phyloP scores from a whole-genome alignment of 371 early-diverging fungal species.

The Mucor indicus region DNA sequence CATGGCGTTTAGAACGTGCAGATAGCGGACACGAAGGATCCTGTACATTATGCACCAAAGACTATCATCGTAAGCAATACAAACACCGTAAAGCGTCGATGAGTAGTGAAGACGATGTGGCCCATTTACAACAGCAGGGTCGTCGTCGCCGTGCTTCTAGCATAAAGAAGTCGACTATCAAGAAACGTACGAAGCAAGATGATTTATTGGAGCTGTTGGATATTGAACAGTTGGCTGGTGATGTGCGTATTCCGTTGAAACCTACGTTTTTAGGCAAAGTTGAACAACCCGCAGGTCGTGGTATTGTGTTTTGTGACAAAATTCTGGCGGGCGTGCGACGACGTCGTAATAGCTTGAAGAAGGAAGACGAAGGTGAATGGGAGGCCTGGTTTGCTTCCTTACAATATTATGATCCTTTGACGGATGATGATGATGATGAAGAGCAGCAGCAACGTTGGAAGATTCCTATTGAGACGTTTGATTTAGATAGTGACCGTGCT shows the following conservation, averaged over 20 bases:
- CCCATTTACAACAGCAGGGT: not conserved
- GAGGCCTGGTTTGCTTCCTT: slow-evolving; percentile 40
- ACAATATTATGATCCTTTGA: slow-evolving; percentile 29
- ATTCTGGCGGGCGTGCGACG: slow-evolving; percentile 34
- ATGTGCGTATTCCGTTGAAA: slow-evolving; percentile 7
- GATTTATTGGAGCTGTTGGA: slow-evolving; percentile 19
- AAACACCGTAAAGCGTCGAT: slow-evolving; percentile 13
- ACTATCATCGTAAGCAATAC: slow-evolving; percentile 30
- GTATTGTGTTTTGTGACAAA: slow-evolving; percentile 26
- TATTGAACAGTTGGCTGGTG: slow-evolving; percentile 33
- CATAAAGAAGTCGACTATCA: not conserved
- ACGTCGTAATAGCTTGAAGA: not conserved
- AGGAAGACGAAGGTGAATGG: slow-evolving; percentile 17
- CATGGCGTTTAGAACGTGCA: slow-evolving; percentile 27
- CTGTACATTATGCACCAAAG: slow-evolving; percentile 20
- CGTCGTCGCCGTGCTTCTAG: not conserved
- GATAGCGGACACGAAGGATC: slow-evolving; percentile 9
- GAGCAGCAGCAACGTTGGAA: too few relatives aligned
- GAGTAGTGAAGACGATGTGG: not conserved
- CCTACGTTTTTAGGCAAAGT: slow-evolving; percentile 27
- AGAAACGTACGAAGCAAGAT: not conserved
- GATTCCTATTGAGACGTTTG: slow-evolving; percentile 21
- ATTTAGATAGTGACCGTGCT: too few relatives aligned
- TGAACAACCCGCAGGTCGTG: slow-evolving; percentile 26
- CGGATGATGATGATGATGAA: too few relatives aligned